Evolutionary conservation across 164 flowering plant species (phyloP).

Genomic region (Berberis vulgaris): DNA sequence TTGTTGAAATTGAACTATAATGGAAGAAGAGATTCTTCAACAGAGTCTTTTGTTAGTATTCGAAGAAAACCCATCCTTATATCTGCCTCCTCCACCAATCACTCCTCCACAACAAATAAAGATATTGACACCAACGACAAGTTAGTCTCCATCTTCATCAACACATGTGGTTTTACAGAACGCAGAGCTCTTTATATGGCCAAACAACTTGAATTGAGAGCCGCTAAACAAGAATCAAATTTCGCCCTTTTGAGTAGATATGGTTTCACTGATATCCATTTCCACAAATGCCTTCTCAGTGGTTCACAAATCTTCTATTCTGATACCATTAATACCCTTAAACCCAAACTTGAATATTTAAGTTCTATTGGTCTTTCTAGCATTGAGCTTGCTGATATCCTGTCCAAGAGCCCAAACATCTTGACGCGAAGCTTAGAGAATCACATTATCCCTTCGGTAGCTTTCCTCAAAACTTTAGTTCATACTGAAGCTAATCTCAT

Average conservation of each 20-base stretch:
- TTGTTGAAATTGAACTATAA: too few species aligned
- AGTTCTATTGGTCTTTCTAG: background rate
- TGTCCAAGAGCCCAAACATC: background rate
- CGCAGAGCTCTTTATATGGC: background rate
- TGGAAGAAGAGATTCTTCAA: too few species aligned
- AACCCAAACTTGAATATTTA: constrained; percentile 2
- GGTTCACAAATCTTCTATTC: background rate
- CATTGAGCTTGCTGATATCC: background rate
- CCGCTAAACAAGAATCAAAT: background rate
- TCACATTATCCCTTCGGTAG: background rate
- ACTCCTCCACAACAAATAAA: too few species aligned
- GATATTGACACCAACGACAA: too few species aligned
- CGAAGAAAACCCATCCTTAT: too few species aligned
- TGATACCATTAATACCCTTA: background rate
- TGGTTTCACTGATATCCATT: constrained; percentile 2
- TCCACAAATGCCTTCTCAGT: background rate
- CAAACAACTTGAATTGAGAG: background rate
- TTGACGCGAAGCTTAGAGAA: constrained; percentile 1
- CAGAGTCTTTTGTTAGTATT: too few species aligned
- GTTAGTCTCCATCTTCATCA: background rate
- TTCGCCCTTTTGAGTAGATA: background rate
- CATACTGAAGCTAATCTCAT: constrained; percentile 2
- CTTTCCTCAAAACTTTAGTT: constrained; percentile 1
- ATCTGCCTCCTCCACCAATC: too few species aligned
- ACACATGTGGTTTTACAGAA: background rate